Evolutionary conservation across 2,329 filamentous ascomycete species (phyloP), one percentile per base, ranked within the genome.

Genomic region (Fusarium nygamai): DNA sequence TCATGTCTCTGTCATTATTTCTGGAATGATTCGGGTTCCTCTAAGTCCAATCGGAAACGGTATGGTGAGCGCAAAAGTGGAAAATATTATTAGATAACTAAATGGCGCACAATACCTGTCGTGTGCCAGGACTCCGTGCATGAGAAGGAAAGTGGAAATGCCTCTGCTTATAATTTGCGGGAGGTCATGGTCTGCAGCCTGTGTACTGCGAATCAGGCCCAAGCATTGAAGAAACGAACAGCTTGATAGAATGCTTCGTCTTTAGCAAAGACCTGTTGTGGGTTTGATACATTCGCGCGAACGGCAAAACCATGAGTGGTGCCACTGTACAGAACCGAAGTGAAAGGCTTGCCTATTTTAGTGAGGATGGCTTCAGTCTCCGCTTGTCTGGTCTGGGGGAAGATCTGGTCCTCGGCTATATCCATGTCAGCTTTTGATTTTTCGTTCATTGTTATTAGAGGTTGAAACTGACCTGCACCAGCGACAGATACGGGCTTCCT

Each of bases 171-270:
- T 38, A 17, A 22, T 39, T 13, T 17, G 4, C 9, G 9, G 19
- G 33, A 27, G 19, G 33, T 5, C 20, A 22, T 7, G 5, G 3
- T 29, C 34, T 39, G 16, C 8, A 13, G 22, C 6, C 6, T 22
- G 8, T 17, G 24, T 22, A 14, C 4, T n/a, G 4, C 10, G 20
- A 36, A 47, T 17, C 51, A 71, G 17, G 36, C 27, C 83, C 83
- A 86, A 3, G 90, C 86, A 60, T 91, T 86, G 78, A 95, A 94
- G 91, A 92, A 95, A 66, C 86, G 83, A 53, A 93, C 87, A 22
- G 92, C 92, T 85, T 95, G 92, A 75, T 88, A 84, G 81, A 94
- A 94, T 3, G 93, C 92, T 78, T 89, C 87, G 82, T 94, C 92
- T 85, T 94, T 94, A 16, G 90, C 92, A 79, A 90, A 94, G 81